Conservation (phyloP, 495 filamentous ascomycete species). For the Aspergillus mulundensis region DNA sequence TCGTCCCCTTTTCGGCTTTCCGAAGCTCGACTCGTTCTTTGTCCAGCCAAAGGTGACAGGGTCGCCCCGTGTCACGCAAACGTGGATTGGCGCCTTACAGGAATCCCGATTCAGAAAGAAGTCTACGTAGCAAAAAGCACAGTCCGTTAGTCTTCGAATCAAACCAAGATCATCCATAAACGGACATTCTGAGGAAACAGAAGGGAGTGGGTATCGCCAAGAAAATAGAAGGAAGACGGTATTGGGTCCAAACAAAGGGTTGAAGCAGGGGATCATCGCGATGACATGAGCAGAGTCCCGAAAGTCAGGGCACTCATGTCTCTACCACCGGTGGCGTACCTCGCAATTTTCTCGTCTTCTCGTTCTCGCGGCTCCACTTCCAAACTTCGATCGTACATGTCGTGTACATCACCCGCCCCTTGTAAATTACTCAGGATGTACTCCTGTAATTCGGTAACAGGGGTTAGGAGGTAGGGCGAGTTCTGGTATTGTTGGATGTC, state of each 20-base stretch:
- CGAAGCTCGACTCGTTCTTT: constrained; percentile 2
- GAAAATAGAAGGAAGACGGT: constrained; percentile 15
- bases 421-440: constrained; percentile 96
- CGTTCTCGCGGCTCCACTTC: constrained; percentile 89
- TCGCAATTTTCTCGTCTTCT: constrained; percentile 91
- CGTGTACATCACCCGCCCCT: constrained; percentile 88
- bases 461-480: constrained; percentile 82
- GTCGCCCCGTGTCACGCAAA: constrained; percentile 13
- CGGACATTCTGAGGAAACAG: constrained; percentile 8
- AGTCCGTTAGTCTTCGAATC: constrained; percentile 36
- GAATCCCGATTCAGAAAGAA: constrained; percentile 72
- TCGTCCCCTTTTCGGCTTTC: constrained; percentile 5
- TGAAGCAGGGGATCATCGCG: constrained; percentile 29
- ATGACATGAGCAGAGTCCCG: constrained; percentile 31
- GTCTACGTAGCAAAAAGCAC: constrained; percentile 45
- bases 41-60: constrained; percentile 11
- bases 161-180: constrained; percentile 11
- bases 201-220: constrained; percentile 19
- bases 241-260: constrained; percentile 11
- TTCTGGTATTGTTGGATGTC: constrained; percentile 99
- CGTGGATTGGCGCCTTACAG: constrained; percentile 45
- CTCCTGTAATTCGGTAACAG: constrained; percentile 89
- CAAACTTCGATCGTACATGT: constrained; percentile 97
- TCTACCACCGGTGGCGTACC: constrained; percentile 51
- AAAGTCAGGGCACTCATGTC: constrained; percentile 36